Base-by-base conservation (phyloP, 345 rosid species). In the Kandelia obovata region DNA sequence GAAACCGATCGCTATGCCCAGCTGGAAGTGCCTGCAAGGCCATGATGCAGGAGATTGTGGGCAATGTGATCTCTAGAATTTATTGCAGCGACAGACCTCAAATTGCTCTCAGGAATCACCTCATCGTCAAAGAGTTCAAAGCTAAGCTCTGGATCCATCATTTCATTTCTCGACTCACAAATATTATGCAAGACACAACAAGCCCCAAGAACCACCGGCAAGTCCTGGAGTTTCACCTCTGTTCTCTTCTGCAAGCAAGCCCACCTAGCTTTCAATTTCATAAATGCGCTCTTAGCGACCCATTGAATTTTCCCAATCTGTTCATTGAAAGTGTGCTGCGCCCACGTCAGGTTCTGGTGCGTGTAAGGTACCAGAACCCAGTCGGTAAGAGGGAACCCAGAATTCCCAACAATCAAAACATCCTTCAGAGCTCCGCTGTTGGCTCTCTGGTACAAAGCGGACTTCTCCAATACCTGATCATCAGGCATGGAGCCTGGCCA, bases 401-500 rank as follows among this genome's bases (percentile, higher is more conserved):
- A 73, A 62, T 81, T 86, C 64, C 96, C 96, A 25, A 83, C 91
- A 16, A 90, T 80, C 91, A 91, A 90, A 65, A 80, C 64, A 8
- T 85, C 93, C 20, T 82, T 86, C 32, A 90, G 62, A 35, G 81
- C 73, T 7, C 93, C 89, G 19, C 88, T 81, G 67, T 68, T 83
- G 1, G 91, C 96, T 67, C 96, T 83, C 43, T 90, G 91, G 52
- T 73, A 78, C 53, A 90, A 65, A 67, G 89, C 85, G 5, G 93
- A 88, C 82, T 86, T 88, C 81, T 90, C 96, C 27, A 90, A 65
- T 34, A 90, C 93, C 61, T 88, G 84, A 71, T 88, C 93, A 79
- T 90, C 90, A 58, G 84, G 80, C 93, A 90, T 88, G 6, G 96
- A 90, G 19, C 96, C 96, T 0, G 96, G 96, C 93, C 96, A 90